phyloP scores from a whole-genome alignment of 495 filamentous ascomycete genomes.

The Aspergillus avenaceus region DNA sequence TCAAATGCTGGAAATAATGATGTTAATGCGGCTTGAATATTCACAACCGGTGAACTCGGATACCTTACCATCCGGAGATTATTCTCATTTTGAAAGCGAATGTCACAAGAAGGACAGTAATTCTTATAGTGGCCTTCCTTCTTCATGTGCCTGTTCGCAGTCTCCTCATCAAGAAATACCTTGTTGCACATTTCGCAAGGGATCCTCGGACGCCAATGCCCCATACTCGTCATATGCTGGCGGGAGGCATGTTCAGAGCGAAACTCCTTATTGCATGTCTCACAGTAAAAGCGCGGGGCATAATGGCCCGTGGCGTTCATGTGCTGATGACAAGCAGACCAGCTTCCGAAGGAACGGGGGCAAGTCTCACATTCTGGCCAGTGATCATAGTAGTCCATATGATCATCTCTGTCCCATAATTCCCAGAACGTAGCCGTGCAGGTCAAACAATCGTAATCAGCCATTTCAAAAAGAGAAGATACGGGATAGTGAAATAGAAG shows the following conservation, averaged over 20 bases:
- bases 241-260: slow-evolving; percentile 11
- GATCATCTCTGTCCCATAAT: not conserved
- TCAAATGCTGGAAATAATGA: slow-evolving; percentile 31
- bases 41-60: not conserved
- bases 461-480: no score
- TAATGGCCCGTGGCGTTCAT: slow-evolving; percentile 27
- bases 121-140: slow-evolving; percentile 24
- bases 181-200: slow-evolving; percentile 35
- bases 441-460: not conserved
- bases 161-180: slow-evolving; percentile 19
- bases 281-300: slow-evolving; percentile 26
- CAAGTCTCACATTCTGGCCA: slow-evolving; percentile 29
- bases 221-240: slow-evolving; percentile 34
- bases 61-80: slow-evolving; percentile 34
- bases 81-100: slow-evolving; percentile 34
- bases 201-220: slow-evolving; percentile 26
- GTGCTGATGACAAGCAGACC: slow-evolving; percentile 20
- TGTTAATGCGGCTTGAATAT: slow-evolving; percentile 1
- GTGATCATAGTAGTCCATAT: not conserved
- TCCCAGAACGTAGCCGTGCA: not conserved
- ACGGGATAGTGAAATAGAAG: no score
- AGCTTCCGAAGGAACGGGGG: slow-evolving; percentile 14
- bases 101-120: slow-evolving; percentile 37
- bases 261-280: slow-evolving; percentile 33
- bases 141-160: slow-evolving; percentile 36